phyloP scores from a whole-genome alignment of 768 basidiomycete genomes.

The Boletus huronensis region DNA sequence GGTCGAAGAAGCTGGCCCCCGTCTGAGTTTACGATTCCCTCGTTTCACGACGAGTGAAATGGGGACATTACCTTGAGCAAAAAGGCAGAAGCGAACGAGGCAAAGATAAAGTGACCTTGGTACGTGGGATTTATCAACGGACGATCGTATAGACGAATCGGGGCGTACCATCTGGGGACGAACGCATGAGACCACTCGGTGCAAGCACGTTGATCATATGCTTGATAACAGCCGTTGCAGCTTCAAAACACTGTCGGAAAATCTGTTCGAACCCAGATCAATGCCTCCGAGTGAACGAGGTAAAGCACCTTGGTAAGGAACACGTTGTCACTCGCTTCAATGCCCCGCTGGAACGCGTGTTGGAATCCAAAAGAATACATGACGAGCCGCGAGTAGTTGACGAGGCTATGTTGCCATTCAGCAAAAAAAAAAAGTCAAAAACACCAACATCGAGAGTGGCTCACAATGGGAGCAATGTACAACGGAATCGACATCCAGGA shows the following conservation, averaged over 20 bases:
- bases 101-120: constrained; percentile 73
- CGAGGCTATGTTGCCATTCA: constrained; percentile 46
- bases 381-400: constrained; percentile 74
- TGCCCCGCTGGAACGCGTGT: constrained; percentile 71
- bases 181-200: constrained; percentile 74
- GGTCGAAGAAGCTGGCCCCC: constrained; percentile 59
- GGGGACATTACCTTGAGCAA: constrained; percentile 59
- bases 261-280: background rate
- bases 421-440: too few species aligned
- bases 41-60: background rate
- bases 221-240: constrained; percentile 64
- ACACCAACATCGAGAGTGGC: too few species aligned
- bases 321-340: constrained; percentile 56
- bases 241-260: constrained; percentile 50
- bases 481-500: constrained; percentile 55
- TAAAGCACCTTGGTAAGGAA: constrained; percentile 60
- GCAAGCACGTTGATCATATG: constrained; percentile 63
- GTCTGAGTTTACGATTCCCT: background rate
- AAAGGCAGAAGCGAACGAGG: constrained; percentile 80
- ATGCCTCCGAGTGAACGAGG: background rate
- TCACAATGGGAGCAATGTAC: constrained; percentile 70
- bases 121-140: background rate
- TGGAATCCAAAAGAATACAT: constrained; percentile 89
- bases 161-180: constrained; percentile 66
- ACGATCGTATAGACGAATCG: too few species aligned